phyloP scores from a whole-genome alignment of 1,284 basidiomycete species.

The Testicularia cyperi region DNA sequence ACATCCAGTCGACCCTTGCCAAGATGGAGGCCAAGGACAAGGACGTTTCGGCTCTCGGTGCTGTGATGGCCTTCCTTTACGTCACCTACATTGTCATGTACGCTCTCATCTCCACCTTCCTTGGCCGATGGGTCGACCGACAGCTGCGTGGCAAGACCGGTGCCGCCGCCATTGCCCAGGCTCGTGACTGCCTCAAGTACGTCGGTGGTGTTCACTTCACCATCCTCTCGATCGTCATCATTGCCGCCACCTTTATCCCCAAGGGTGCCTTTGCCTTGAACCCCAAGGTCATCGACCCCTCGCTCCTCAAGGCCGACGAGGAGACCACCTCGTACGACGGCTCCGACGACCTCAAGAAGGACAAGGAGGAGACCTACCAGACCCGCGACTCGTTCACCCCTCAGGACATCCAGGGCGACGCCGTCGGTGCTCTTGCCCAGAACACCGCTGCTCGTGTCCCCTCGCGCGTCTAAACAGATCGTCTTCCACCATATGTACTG shows the following conservation, averaged over 20 bases:
- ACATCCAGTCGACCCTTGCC: constrained; percentile 60
- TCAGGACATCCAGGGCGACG: constrained; percentile 26
- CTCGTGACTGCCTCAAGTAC: constrained; percentile 47
- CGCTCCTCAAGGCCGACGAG: constrained; percentile 35
- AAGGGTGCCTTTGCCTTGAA: constrained; percentile 59
- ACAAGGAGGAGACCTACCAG: constrained; percentile 35
- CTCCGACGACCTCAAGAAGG: constrained; percentile 24
- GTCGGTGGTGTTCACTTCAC: constrained; percentile 60
- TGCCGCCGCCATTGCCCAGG: constrained; percentile 31
- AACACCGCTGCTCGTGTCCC: constrained; percentile 33
- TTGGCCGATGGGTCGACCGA: constrained; percentile 60
- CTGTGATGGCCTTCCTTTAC: constrained; percentile 60
- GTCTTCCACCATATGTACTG: not conserved
- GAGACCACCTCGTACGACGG: constrained; percentile 16
- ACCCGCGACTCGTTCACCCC: constrained; percentile 28
- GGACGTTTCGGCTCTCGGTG: constrained; percentile 59
- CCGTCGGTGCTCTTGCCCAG: constrained; percentile 34
- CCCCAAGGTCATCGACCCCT: constrained; percentile 55
- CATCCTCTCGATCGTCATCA: constrained; percentile 58
- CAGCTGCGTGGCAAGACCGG: constrained; percentile 19
- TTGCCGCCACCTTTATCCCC: constrained; percentile 59
- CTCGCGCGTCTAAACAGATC: constrained; percentile 1
- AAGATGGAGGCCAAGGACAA: constrained; percentile 55
- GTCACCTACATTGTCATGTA: constrained; percentile 52
- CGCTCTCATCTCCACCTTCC: constrained; percentile 58